A percentile compares a stretch with the other conserved stretches of the same genome.
These are phyloP conservation scores for Rubroshorea leprosula DNA, from an alignment of 345 rosid genomes.

Conservation along the genomic window DNA sequence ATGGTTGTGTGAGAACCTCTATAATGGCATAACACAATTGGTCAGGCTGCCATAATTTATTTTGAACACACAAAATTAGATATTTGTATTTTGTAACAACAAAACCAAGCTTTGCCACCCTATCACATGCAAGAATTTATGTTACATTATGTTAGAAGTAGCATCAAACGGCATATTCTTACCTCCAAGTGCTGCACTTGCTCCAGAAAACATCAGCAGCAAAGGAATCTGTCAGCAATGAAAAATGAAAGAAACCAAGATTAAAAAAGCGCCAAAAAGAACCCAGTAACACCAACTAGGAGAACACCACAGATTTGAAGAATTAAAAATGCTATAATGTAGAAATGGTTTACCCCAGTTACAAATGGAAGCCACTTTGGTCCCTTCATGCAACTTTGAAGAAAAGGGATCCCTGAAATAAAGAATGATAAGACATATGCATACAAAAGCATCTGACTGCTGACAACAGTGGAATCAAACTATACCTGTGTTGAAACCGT, in stretches of 20 bases:
- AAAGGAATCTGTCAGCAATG: constrained; percentile 60
- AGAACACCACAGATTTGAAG: neutral
- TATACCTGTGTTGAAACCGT: constrained; percentile 74
- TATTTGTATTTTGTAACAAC: too few species aligned
- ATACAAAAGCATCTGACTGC: neutral
- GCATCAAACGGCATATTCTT: too few species aligned
- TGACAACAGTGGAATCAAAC: constrained; percentile 11
- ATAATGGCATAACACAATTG: too few species aligned
- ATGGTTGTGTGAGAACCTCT: too few species aligned
- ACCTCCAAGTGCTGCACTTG: constrained; percentile 93
- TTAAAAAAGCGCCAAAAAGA: too few species aligned
- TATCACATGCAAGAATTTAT: too few species aligned
- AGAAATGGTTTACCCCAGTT: constrained; percentile 46
- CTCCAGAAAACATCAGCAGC: constrained; percentile 64
- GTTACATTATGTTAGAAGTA: too few species aligned
- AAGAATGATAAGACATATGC: constrained; percentile 9
- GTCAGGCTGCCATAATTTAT: too few species aligned
- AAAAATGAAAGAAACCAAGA: constrained; percentile 3
- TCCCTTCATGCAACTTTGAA: constrained; percentile 65
- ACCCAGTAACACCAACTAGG: neutral
- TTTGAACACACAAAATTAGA: too few species aligned
- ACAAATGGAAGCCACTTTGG: constrained; percentile 85
- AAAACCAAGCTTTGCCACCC: too few species aligned
- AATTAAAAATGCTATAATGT: constrained; percentile 3
- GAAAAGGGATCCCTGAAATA: constrained; percentile 66